A percentile compares a stretch with the other conserved stretches of the same genome.
phyloP scores from a whole-genome alignment of 2,329 filamentous ascomycete species.

The Torrubiella hemipterigena region DNA sequence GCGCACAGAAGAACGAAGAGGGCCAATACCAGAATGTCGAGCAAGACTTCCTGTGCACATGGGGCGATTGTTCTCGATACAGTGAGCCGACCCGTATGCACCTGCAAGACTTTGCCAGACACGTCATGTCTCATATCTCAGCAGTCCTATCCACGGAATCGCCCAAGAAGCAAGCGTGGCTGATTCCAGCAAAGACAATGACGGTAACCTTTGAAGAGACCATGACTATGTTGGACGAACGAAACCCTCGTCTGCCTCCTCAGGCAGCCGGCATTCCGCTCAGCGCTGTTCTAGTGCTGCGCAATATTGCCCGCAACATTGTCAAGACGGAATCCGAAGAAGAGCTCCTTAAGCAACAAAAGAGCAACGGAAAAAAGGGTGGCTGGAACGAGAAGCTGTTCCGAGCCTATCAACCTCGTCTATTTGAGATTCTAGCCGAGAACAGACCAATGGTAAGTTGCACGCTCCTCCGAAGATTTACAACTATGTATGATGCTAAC shows the following conservation, averaged over 20 bases:
- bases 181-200: conserved; percentile 44
- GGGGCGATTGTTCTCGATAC: conserved; percentile 54
- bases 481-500: conserved; percentile 9
- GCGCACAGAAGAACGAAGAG: conserved; percentile 38
- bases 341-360: conserved; percentile 35
- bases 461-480: background rate
- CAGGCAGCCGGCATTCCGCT: conserved; percentile 70
- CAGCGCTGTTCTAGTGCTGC: conserved; percentile 62
- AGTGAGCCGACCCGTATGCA: conserved; percentile 28
- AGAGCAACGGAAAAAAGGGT: conserved; percentile 30
- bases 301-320: conserved; percentile 63
- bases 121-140: conserved; percentile 59
- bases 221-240: conserved; percentile 40
- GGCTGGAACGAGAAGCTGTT: conserved; percentile 60
- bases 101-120: conserved; percentile 43
- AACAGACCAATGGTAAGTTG: conserved; percentile 47
- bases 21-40: conserved; percentile 46
- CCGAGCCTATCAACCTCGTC: conserved; percentile 48
- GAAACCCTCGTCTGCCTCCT: conserved; percentile 41
- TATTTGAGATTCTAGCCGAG: conserved; percentile 60
- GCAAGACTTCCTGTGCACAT: conserved; percentile 47
- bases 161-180: conserved; percentile 22
- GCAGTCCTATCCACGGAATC: conserved; percentile 16
- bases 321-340: conserved; percentile 49
- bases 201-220: conserved; percentile 44